A percentile compares a stretch with the other conserved stretches of the same genome.
These are phyloP conservation scores for Torulaspora delbrueckii DNA, from an alignment of 805 yeast species.

Conservation along the genomic window DNA sequence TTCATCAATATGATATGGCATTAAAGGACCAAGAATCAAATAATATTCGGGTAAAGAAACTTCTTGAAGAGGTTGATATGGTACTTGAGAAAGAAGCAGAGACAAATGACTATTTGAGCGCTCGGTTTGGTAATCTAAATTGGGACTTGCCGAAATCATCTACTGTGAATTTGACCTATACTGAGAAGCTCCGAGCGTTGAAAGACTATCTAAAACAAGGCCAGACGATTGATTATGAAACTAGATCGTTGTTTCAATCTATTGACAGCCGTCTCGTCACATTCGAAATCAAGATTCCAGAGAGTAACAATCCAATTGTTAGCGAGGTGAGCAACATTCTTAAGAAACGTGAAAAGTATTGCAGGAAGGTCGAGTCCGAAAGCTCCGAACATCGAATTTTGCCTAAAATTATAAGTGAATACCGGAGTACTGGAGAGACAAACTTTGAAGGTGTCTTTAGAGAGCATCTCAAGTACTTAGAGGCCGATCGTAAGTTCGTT, in stretches of 20 bases:
- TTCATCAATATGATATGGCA: conserved; percentile 53
- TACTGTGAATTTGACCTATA: conserved; percentile 38
- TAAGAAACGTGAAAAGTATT: conserved; percentile 31
- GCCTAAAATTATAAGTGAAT: conserved; percentile 49
- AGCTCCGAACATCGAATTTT: conserved; percentile 45
- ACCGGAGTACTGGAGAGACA: conserved; percentile 33
- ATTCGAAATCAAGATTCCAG: conserved; percentile 36
- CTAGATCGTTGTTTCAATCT: conserved; percentile 44
- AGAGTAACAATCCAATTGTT: conserved; percentile 34
- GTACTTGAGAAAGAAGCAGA: conserved; percentile 46
- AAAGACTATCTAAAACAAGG: conserved; percentile 53
- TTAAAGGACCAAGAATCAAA: conserved; percentile 52
- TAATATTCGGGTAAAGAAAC: conserved; percentile 38
- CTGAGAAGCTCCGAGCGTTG: conserved; percentile 43
- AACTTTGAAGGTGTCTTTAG: conserved; percentile 41
- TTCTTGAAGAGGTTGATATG: conserved; percentile 44
- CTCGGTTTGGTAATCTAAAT: conserved; percentile 46
- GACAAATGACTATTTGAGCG: conserved; percentile 51
- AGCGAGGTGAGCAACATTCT: conserved; percentile 36
- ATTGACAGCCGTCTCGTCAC: conserved; percentile 43
- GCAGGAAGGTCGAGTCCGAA: conserved; percentile 42
- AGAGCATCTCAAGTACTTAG: conserved; percentile 44
- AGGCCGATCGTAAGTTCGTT: conserved; percentile 46
- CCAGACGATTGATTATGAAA: conserved; percentile 52
- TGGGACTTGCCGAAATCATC: conserved; percentile 52